Base-by-base conservation (phyloP, 1,139 yeast species). In the Hyphopichia fennica region DNA sequence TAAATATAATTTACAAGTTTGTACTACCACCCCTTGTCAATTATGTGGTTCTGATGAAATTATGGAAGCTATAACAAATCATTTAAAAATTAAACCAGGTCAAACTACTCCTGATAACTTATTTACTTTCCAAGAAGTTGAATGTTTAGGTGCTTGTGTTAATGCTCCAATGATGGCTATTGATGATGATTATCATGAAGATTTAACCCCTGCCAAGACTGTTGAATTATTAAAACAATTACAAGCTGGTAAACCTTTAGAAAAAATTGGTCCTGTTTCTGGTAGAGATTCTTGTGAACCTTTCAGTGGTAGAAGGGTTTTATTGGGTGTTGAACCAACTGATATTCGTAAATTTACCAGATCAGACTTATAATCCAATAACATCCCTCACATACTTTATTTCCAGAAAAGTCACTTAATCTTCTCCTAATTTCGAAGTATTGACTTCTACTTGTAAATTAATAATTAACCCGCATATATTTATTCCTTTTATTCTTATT, bases 11-110 rank as follows among this genome's bases (percentile, higher is more conserved):
- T 67, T 88, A 47, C 96, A 88, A 63, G 84, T 88, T 39, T 88
- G 96, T 70, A 88, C 96, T 48, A 88, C 96, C 40, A 87, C 96
- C 13, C 95, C 96, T 35, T 88, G 96, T 65, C 93, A 85, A 68
- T 77, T 88, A 54, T 84, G 96, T 65, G 90, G 90, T 37, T 81
- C 88, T 28, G 95, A 87, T 60, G 82, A 77, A 27, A 78, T 88
- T 49, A 84, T 87, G 81, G 77, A 80, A 41, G 87, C 93, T 25
- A 76, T 87, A 43, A 75, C 79, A 55, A 68, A 72, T 38, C 79
- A 81, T 55, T 75, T 88, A 50, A 72, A 77, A 41, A 72, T 87
- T 58, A 76, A 82, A 60, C 88, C 91, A 16, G 95, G 95, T 49
- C 83, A 87, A 62, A 87, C 93, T 46, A 85, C 95, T 34, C 61